Base-by-base conservation (phyloP, 2,329 filamentous ascomycete genomes). In the Aureobasidium sp. region DNA sequence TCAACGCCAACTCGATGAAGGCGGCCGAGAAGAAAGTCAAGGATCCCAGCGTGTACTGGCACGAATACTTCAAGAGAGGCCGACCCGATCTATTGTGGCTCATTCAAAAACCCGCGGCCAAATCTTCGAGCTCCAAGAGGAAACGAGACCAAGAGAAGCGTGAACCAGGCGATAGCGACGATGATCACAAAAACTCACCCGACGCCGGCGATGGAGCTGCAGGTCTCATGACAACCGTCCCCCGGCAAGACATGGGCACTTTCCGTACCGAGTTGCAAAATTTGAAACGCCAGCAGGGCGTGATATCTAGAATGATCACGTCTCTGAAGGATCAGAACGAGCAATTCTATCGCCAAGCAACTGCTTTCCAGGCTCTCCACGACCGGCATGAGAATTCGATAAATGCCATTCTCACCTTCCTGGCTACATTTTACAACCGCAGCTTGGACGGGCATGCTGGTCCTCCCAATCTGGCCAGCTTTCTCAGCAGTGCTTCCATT, bases 341-440 rank as follows among this genome's bases (percentile, higher is more conserved):
- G 63, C 86, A 93, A 63, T 82, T 96, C 31, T 95, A 92, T 68
- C 87, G 89, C 60, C 91, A 96, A 73, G 92, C 93, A 0, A 82
- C 89, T 46, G 86, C 89, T 61, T 96, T 96, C 71, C 92, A 97
- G 73, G 88, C 84, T 62, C 85, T 95, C 70, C 93, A 97, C 69
- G 91, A 93, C 67, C 86, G 94, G n/a, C 94, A 99, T 69, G 94
- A 99, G 71, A 96, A 93, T 71, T 96, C 93, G 0, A 97, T 99
- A 74, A 97, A 96, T 69, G 93, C 93, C n/a, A 97, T 99, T 64
- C 81, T 99, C 43, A 95, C 92, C 53, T 97, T 99, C 73, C 81
- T 99, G 21, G 94, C 93, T 47, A 97, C 95, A 13, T 93, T 99
- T 43, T 99, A 97, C 75, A 88, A 95, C 64, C 88, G 95, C 69